Percentiles rank a stretch among this genome's conserved stretches.
phyloP scores from a whole-genome alignment of 2,329 filamentous ascomycete genomes.

The Cordyceps sp. region DNA sequence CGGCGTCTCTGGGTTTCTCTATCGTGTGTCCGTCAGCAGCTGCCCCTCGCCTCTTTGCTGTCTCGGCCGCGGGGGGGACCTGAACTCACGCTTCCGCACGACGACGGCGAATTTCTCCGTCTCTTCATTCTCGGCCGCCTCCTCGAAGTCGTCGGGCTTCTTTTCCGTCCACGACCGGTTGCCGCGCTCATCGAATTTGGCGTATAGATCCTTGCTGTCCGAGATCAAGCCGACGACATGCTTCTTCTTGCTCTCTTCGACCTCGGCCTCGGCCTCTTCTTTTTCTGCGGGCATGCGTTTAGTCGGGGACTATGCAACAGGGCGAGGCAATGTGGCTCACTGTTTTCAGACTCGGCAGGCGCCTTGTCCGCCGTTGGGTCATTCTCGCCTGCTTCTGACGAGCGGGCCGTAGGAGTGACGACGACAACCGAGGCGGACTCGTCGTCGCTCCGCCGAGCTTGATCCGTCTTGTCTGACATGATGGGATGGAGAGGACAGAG shows the following conservation, averaged over 20 bases:
- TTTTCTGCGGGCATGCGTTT: no score
- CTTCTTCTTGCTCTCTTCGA: constrained; percentile 5
- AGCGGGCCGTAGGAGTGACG: no score
- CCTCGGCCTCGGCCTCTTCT: not conserved
- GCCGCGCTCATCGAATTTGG: constrained; percentile 28
- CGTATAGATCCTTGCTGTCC: constrained; percentile 25
- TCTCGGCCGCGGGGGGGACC: no score
- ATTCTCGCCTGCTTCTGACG: no score
- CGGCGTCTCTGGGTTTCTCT: constrained; percentile 29
- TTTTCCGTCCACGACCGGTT: constrained; percentile 37
- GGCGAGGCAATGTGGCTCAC: no score
- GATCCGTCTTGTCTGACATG: constrained; percentile 1
- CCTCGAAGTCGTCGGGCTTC: constrained; percentile 34
- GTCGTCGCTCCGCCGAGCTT: constrained; percentile 1
- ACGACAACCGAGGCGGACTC: constrained; percentile 2
- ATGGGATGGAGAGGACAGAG: no score
- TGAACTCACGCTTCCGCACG: constrained; percentile 31
- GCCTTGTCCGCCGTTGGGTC: no score
- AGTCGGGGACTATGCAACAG: no score
- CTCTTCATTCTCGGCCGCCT: constrained; percentile 42
- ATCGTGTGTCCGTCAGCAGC: no score
- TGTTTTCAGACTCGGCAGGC: no score
- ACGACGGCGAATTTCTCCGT: constrained; percentile 45
- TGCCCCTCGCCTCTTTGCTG: no score
- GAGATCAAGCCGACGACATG: constrained; percentile 18